Conservation (phyloP, 1,284 basidiomycete species). For the Bondarzewia mesenterica region DNA sequence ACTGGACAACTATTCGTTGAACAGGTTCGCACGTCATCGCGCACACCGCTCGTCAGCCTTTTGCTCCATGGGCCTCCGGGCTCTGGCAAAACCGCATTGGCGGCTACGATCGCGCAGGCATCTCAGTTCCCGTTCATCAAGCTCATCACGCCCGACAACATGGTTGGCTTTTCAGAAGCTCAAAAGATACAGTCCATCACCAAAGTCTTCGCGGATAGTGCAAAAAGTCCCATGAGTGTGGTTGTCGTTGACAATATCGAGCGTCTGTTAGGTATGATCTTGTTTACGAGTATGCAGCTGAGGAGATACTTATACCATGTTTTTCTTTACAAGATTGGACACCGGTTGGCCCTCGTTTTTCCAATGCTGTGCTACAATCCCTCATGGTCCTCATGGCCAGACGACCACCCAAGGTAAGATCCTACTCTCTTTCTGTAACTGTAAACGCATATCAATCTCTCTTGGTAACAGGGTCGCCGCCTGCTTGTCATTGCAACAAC, state of each 20-base stretch:
- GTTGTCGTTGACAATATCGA: slow-evolving; percentile 96
- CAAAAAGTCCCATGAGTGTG: slow-evolving; percentile 95
- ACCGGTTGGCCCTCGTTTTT: slow-evolving; percentile 95
- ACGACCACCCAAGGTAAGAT: slow-evolving; percentile 82
- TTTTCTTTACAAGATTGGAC: slow-evolving; percentile 71
- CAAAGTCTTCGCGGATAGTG: slow-evolving; percentile 93
- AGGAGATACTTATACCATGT: not conserved
- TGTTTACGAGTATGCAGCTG: not conserved
- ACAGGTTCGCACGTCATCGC: slow-evolving; percentile 85
- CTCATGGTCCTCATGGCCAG: slow-evolving; percentile 86
- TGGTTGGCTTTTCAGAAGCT: slow-evolving; percentile 90
- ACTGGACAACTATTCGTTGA: slow-evolving; percentile 93
- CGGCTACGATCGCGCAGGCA: slow-evolving; percentile 88
- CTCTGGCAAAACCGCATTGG: slow-evolving; percentile 93
- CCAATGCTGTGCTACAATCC: slow-evolving; percentile 89
- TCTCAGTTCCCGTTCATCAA: slow-evolving; percentile 99
- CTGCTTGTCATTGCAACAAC: slow-evolving; percentile 92
- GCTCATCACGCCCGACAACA: slow-evolving; percentile 91
- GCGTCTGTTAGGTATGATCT: slow-evolving; percentile 77
- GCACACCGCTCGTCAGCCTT: slow-evolving; percentile 89
- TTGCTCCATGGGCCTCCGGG: slow-evolving; percentile 88
- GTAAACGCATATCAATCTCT: slow-evolving; percentile 7
- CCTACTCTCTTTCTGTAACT: not conserved
- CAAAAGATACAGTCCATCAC: slow-evolving; percentile 91
- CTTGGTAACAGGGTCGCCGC: slow-evolving; percentile 66